Base-by-base conservation (phyloP, 495 filamentous ascomycete species). In the Xanthoparmelia taractica region DNA sequence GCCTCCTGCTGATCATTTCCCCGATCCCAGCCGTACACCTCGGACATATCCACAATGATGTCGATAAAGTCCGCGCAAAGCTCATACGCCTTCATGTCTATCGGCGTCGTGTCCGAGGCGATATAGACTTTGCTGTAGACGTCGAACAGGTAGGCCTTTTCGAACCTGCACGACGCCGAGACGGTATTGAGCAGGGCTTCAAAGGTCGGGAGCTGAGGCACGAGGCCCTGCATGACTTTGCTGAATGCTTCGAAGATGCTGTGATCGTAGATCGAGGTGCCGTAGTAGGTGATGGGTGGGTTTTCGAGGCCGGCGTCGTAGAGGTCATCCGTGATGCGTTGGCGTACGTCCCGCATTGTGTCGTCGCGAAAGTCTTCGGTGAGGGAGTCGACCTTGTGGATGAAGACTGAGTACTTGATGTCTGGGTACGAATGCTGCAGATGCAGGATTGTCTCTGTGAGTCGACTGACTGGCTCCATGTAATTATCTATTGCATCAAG, bases 401-500 rank as follows among this genome's bases (percentile, higher is more conserved):
- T 95, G 75, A 98, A 97, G 37, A 98, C 92, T 66, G 96, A 91
- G 59, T 97, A 88, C 74, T 96, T 96, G 75, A 97, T 92, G 68
- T 86, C 86, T 0, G 92, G 92, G 69, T 96, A 95, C 61, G 82
- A 84, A 60, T 89, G 83, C 71, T 96, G 90, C 4, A 98, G 85
- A 59, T 90, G 86, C 58, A 97, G 73, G 69, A 97, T 93, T 20
- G 90, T 94, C 50, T 81, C 78, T 74, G 93, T 95, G 17, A 98
- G 82, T n/a, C 88, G 85, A 45, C 84, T 81, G 59, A 97, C 87
- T 36, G 91, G 87, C 71, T 96, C 90, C 47, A 96, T 82, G 70
- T 97, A 97, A 66, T 97, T 94, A 70, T 98, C 94, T 71, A 97
- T 92, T 1, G 92, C 93, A 69, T 98, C 94, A 62, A 98, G 94